Evolutionary conservation across 768 basidiomycete genomes (phyloP).

Genomic region (Lanmaoa rubissima): DNA sequence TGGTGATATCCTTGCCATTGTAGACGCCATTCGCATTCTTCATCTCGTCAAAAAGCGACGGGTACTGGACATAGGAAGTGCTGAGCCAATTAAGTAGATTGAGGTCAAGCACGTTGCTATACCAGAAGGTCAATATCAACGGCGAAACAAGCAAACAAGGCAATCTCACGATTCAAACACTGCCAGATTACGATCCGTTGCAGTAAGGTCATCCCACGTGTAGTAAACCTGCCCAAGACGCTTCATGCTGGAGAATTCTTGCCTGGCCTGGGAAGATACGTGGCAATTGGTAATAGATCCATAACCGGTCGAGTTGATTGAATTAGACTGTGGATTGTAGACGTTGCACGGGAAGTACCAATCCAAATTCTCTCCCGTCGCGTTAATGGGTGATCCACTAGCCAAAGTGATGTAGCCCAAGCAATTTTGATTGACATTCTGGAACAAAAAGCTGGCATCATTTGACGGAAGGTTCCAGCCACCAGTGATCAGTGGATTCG

Average conservation of each 20-base stretch:
- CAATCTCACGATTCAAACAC: slow-evolving; percentile 86
- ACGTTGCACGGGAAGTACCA: slow-evolving; percentile 99
- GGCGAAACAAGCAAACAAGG: neutral
- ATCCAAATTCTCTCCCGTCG: slow-evolving; percentile 58
- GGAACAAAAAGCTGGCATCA: slow-evolving; percentile 94
- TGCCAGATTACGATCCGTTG: slow-evolving; percentile 74
- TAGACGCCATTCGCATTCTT: slow-evolving; percentile 67
- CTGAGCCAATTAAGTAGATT: slow-evolving; percentile 83
- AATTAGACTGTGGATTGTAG: slow-evolving; percentile 67
- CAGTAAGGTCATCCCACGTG: slow-evolving; percentile 82
- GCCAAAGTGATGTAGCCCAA: slow-evolving; percentile 72
- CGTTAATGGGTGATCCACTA: slow-evolving; percentile 66
- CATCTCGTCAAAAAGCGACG: slow-evolving; percentile 77
- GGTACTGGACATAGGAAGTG: slow-evolving; percentile 76
- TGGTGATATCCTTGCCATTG: slow-evolving; percentile 84
- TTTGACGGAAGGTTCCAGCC: slow-evolving; percentile 78
- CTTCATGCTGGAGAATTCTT: slow-evolving; percentile 45
- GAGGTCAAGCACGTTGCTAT: slow-evolving; percentile 86
- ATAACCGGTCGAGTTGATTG: slow-evolving; percentile 67
- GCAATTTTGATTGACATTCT: slow-evolving; percentile 86
- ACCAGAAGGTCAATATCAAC: slow-evolving; percentile 6
- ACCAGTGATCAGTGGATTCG: slow-evolving; percentile 81
- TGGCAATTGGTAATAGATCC: slow-evolving; percentile 72
- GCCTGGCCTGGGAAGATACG: slow-evolving; percentile 50
- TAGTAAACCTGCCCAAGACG: slow-evolving; percentile 89